A percentile compares a stretch with the other conserved stretches of the same genome.
Conservation (phyloP, 176 grass and related monocot genomes). For the Olyra latifolia region DNA sequence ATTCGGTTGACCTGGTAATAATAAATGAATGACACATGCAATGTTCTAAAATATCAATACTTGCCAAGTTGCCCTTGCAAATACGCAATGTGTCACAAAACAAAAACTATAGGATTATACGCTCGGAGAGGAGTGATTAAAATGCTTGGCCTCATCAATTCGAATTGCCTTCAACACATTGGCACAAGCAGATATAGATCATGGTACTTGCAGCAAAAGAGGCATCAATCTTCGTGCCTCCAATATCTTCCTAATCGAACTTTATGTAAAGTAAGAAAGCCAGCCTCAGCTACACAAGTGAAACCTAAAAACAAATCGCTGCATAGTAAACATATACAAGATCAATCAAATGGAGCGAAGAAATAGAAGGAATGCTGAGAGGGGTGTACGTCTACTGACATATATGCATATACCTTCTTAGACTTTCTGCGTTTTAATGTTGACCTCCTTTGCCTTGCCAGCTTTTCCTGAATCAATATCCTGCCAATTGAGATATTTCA, state of each 20-base stretch:
- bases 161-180: background rate
- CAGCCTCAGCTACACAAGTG: constrained; percentile 3
- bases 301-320: background rate
- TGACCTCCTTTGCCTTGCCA: background rate
- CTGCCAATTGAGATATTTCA: background rate
- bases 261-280: background rate
- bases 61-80: constrained; percentile 16
- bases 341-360: background rate
- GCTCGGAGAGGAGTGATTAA: background rate
- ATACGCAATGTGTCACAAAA: background rate
- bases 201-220: constrained; percentile 22
- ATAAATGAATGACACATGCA: background rate
- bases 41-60: background rate
- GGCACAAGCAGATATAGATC: background rate
- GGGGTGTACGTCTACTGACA: background rate
- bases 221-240: background rate
- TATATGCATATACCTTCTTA: background rate
- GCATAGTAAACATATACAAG: background rate
- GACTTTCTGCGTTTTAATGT: constrained; percentile 18
- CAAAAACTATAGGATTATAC: background rate
- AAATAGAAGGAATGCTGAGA: background rate
- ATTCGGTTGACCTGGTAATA: background rate
- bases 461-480: constrained; percentile 19
- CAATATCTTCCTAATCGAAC: background rate
- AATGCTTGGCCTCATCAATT: background rate